phyloP scores from a whole-genome alignment of 495 filamentous ascomycete genomes.

The Aspergillus incahuasiensis region DNA sequence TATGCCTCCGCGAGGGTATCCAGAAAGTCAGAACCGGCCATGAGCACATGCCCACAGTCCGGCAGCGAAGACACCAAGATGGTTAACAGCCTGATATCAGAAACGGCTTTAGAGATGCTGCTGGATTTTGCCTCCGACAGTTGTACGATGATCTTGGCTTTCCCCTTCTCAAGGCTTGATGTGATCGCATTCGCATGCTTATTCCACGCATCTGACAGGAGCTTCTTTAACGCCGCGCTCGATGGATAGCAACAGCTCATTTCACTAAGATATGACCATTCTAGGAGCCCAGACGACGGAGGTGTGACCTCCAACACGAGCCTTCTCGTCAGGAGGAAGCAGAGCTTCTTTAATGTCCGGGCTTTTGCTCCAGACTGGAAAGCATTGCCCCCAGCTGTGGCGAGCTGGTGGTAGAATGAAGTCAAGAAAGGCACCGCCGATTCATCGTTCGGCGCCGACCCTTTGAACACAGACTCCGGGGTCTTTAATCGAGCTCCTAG shows the following conservation, averaged over 20 bases:
- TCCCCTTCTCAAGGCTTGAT: slow-evolving; percentile 42
- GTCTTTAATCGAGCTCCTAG: slow-evolving; percentile 58
- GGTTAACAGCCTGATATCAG: slow-evolving; percentile 37
- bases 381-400: slow-evolving; percentile 32
- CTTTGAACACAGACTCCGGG: slow-evolving; percentile 47
- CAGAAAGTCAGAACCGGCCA: slow-evolving; percentile 80
- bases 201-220: slow-evolving; percentile 41
- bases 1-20: slow-evolving; percentile 68
- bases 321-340: slow-evolving; percentile 56
- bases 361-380: slow-evolving; percentile 45
- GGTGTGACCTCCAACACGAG: slow-evolving; percentile 27
- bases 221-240: slow-evolving; percentile 33
- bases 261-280: slow-evolving; percentile 36
- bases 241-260: slow-evolving; percentile 39
- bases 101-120: slow-evolving; percentile 21
- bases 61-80: slow-evolving; percentile 35
- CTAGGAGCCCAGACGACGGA: slow-evolving; percentile 27
- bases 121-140: slow-evolving; percentile 45
- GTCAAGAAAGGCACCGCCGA: slow-evolving; percentile 56
- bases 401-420: slow-evolving; percentile 54
- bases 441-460: slow-evolving; percentile 46
- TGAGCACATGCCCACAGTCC: slow-evolving; percentile 52
- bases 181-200: slow-evolving; percentile 34
- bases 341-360: slow-evolving; percentile 52
- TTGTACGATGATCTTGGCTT: slow-evolving; percentile 39